Base-by-base conservation (phyloP, 805 yeast species). In the Candida cerambycidarum region DNA sequence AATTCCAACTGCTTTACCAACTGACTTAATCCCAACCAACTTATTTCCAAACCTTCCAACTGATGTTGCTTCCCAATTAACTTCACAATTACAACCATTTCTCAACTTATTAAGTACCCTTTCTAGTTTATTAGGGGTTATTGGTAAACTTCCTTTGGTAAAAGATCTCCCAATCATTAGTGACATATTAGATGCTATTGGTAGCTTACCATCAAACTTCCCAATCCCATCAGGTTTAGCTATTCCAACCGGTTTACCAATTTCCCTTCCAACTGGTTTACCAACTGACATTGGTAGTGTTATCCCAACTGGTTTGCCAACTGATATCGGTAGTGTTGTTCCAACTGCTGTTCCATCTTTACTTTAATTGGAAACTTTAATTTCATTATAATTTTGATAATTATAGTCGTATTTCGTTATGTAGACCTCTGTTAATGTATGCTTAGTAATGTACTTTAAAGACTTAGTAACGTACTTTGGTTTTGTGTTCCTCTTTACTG, bases 161-260 rank as follows among this genome's bases (percentile, higher is more conserved):
- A 17, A 38, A 28, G 36, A 37, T 36, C 43, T 33, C 36, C 47
- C 37, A 34, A 23, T 38, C 15, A 24, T 43, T 24, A 45, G 41
- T 32, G 25, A 36, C 12, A 40, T 42, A 41, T 45, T 45, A 32
- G 41, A 41, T 23, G 39, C 45, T 29, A 44, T 29, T 32, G 18
- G 38, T 17, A 42, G 39, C 34, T 45, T 45, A 37, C 48, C 48
- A 37, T 31, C 45, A 13, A 41, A 34, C 28, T 21, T 40, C 16
- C 45, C 45, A 38, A 44, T 45, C 32, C 48, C 48, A 32, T 36
- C 45, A 16, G 48, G 33, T 38, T 28, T 40, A 31, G 43, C 45
- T 38, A 45, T 45, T 31, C 48, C 48, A 28, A 27, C 45, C 13
- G 48, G 33, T 38, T 34, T 41, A 27, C 45, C 45, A 28, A 12